Base-by-base conservation (phyloP, 2,329 filamentous ascomycete genomes). In the Clarireedia hainanense region DNA sequence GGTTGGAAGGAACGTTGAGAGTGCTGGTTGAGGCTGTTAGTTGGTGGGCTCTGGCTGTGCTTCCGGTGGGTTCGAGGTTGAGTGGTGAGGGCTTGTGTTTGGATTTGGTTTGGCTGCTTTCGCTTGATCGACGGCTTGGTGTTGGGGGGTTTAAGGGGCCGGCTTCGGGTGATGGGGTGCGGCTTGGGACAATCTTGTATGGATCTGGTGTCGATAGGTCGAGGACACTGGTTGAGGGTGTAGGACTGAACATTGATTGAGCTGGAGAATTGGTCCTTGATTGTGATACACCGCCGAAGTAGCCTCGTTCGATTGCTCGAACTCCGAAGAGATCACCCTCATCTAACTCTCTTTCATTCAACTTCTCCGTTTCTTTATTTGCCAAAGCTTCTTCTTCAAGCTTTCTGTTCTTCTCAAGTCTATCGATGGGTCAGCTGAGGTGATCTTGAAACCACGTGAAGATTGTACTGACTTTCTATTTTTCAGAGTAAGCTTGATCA, bases 271-370 rank as follows among this genome's bases (percentile, higher is more conserved):
- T 52, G 23, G 46, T 43, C 37, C 57, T 49, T 23, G 58, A 60
- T 42, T 61, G 60, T 26, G 60, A 43, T 10, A 61, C 60, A 15
- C 60, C 60, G 6, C 60, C 60, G 24, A 50, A 61, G 30, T 50
- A 60, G 6, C 60, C 60, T 24, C 47, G 42, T 17, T 61, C 57
- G 24, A 61, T 56, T n/a, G 60, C 60, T 56, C 58, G 46, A 23
- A 61, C 48, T 34, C 60, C 60, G 46, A 61, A 61, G 23, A 60
- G 56, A 60, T 61, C 55, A 10, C 50, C 55, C 47, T 52, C 49
- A 39, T 48, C 55, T 14, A 56, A 50, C 7, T 56, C 49, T 24
- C 52, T 46, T 37, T 53, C 10, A 17, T 56, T 52, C 14, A 53
- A 43, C 20, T 30, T 52, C 49, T 56, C 55, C 4, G 47, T 34